Conservation (phyloP, 2,329 filamentous ascomycete genomes). For the Macrophomina pseudophaseolina region DNA sequence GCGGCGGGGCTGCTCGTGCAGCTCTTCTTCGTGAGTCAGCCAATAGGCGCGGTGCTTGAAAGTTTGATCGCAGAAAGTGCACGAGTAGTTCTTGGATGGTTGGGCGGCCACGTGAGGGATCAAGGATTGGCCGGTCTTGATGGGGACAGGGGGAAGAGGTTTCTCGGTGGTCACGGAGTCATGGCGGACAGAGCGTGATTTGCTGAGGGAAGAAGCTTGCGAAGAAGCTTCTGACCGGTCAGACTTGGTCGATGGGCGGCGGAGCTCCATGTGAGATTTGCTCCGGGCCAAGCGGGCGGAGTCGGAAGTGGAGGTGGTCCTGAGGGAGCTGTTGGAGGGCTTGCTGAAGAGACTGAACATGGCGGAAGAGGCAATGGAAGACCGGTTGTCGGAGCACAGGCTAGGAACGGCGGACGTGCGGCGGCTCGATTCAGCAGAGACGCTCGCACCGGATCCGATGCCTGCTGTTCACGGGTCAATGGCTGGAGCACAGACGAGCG, state of each 20-base stretch:
- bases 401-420: constrained; percentile 9
- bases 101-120: neutral
- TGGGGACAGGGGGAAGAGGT: constrained; percentile 18
- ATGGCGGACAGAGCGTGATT: constrained; percentile 10
- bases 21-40: constrained; percentile 73
- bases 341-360: constrained; percentile 23
- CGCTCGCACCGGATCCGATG: neutral
- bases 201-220: constrained; percentile 1
- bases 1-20: constrained; percentile 71
- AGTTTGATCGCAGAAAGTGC: constrained; percentile 63
- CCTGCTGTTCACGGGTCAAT: neutral
- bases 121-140: constrained; percentile 10
- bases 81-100: constrained; percentile 46
- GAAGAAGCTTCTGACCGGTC: constrained; percentile 10
- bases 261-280: constrained; percentile 15
- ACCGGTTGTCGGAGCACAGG: constrained; percentile 8
- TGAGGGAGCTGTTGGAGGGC: constrained; percentile 2
- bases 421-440: constrained; percentile 2
- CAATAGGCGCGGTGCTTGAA: constrained; percentile 73
- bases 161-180: constrained; percentile 16
- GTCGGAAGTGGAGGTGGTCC: neutral
- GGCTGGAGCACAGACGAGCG: neutral
- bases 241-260: constrained; percentile 17
- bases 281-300: constrained; percentile 3
- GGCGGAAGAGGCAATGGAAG: constrained; percentile 12